These are phyloP conservation scores for Erodium trifolium DNA, from an alignment of 441 rosid species.

Conservation along the genomic window DNA sequence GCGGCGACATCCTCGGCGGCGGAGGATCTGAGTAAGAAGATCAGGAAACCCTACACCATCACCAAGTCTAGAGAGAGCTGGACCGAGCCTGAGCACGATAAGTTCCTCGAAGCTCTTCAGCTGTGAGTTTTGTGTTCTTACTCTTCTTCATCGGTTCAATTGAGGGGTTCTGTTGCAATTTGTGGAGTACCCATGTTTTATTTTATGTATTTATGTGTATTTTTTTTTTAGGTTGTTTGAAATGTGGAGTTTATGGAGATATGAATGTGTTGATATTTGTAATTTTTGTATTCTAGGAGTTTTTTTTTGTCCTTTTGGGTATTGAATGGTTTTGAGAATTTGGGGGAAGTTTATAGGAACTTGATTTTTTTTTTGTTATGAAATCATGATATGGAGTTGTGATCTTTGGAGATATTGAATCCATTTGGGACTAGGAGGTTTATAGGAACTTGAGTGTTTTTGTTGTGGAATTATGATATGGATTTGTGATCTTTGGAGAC, in stretches of 20 bases:
- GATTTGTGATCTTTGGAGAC: neutral
- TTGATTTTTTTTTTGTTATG: neutral
- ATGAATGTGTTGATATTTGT: neutral
- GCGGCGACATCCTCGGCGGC: constrained; percentile 12
- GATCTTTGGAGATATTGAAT: neutral
- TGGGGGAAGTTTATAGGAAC: neutral
- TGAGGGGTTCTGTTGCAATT: neutral
- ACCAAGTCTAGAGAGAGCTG: constrained; percentile 97
- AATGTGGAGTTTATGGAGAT: neutral
- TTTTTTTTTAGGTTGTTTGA: neutral
- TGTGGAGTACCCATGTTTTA: neutral
- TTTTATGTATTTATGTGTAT: neutral
- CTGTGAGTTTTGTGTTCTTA: constrained; percentile 8
- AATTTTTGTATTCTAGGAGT: neutral
- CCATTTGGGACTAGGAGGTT: neutral
- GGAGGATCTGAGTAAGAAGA: constrained; percentile 32
- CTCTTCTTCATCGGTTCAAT: neutral
- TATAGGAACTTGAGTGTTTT: neutral
- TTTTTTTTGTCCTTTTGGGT: neutral
- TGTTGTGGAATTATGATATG: neutral
- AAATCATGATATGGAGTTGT: neutral
- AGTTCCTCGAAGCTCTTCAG: constrained; percentile 74
- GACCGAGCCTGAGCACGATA: constrained; percentile 93
- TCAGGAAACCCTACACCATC: constrained; percentile 85
- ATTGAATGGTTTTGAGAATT: neutral